These are phyloP conservation scores for Aureobasidium zeae DNA, from an alignment of 2,329 filamentous ascomycete genomes.

Conservation along the genomic window DNA sequence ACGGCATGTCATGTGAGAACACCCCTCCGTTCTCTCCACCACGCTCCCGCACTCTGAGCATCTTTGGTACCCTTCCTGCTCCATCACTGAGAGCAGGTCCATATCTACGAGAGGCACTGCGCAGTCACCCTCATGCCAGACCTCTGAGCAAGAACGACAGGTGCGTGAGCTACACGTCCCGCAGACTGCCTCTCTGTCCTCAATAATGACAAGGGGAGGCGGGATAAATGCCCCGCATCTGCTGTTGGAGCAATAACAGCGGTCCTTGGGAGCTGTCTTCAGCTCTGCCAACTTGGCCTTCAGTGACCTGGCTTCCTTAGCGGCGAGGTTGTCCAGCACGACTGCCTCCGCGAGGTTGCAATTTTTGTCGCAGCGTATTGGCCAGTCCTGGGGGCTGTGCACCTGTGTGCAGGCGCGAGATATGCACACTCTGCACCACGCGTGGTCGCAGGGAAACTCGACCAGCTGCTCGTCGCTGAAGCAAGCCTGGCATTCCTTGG, in stretches of 20 bases:
- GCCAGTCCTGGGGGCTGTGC: not conserved
- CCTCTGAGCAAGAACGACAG: not conserved
- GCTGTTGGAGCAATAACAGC: not conserved
- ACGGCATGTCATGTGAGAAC: constrained; percentile 1
- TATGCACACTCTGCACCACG: not conserved
- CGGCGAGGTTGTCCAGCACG: not conserved
- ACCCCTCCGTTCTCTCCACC: not conserved
- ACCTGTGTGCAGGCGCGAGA: not conserved
- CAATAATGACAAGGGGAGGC: not conserved
- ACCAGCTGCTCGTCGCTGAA: not conserved
- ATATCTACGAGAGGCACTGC: not conserved
- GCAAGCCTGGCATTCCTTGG: not conserved
- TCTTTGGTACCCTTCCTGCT: not conserved
- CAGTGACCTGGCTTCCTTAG: not conserved
- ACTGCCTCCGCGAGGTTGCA: not conserved
- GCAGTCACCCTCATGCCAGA: not conserved
- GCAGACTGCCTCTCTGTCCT: not conserved
- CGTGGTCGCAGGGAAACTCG: not conserved
- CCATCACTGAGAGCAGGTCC: not conserved
- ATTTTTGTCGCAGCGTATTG: not conserved
- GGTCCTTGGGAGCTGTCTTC: not conserved
- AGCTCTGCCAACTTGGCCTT: not conserved
- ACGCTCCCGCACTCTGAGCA: not conserved
- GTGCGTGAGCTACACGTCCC: not conserved
- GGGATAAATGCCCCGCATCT: not conserved